Evolutionary conservation across 176 grass and related monocot species (phyloP), one percentile per base, ranked within the genome.

Genomic region (Themeda triandra): DNA sequence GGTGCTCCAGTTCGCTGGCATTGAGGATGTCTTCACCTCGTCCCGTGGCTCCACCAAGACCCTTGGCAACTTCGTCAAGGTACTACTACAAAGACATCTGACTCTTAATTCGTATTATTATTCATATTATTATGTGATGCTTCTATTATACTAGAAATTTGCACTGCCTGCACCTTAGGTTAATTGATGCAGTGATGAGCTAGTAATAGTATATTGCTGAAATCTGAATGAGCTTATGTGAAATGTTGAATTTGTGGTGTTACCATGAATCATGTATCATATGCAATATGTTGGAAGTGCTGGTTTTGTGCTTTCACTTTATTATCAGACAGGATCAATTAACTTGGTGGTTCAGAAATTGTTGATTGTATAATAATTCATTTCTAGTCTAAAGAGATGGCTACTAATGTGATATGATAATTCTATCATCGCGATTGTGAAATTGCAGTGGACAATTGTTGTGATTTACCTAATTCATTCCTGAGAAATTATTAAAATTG

Each of bases 21-120:
- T 97, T 12, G 94, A 97, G 59, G 94, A 97, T 79, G 94, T 97
- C 72, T 97, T 97, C 79, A 97, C 91, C 63, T 86, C 91, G 0
- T 97, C 94, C 2, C 91, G 94, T 81, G 94, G 94, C 65, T 97
- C 94, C 78, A 97, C 94, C n/a, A 97, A 93, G 84, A 97, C 91
- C 78, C 94, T 97, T 56, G 94, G 94, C 48, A 97, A 97, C 87
- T 97, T 97, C 77, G 94, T 97, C 31, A 97, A 97, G 94, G 94
- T 97, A 72, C 24, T 70, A 4, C 31, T 24, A 83, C 59, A 33
- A 33, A 33, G 32, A 33, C 32, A 33, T 33, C 32, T 33, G 32
- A 37, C 3, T 11, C 13, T 17, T 70, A 29, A 29, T 45, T 44
- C 49, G 1, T 63, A 6, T 17, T 80, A 1, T 27, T 32, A 18